Base-by-base conservation (phyloP, 306 rosid species). In the Rubus idaeus region DNA sequence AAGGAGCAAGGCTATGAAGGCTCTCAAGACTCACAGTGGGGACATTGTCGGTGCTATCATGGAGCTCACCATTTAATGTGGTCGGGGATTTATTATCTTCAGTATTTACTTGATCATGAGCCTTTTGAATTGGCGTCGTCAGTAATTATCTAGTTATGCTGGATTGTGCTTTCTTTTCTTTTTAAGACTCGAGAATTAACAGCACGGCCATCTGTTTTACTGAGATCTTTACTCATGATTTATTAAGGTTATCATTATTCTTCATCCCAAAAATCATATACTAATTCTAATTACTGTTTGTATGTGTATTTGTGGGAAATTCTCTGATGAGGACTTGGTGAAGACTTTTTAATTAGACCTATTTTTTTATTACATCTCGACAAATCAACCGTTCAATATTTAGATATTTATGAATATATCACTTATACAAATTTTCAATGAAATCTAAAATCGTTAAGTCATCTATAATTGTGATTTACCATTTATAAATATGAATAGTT, bases 21-120 rank as follows among this genome's bases (percentile, higher is more conserved):
- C 97, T 77, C 97, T 92, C 79, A 87, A 90, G 92, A 75, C 94
- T 76, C 87, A 81, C 82, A 16, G 58, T 3, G 97, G 97, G 44
- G 97, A 92, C 88, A 92, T 92, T 84, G 97, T 92, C 57, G 86
- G 92, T 26, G 97, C 97, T 78, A 90, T 92, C 75, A 92, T 90
- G 97, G 97, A 92, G 85, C 96, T 92, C 75, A 92, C 97, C 44
- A 92, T 87, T 75, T 92, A 69, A 80, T 52, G 55, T 16, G 52
- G 58, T 56, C 12, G 35, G n/a, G 6, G 57, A 26, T 16, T 26
- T 35, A 21, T 73, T 7, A 74, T 74, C 49, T 37, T 76, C 45
- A 16, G 46, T 57, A 39, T 56, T 16, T 39, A 45, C 40, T 20
- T 72, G 76, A 40, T 53, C 23, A 70, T 73, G 70, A 77, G 66